Evolutionary conservation across 2,329 filamentous ascomycete genomes (phyloP), one percentile per base, ranked within the genome.

Genomic region (Pyrenophora graminea): DNA sequence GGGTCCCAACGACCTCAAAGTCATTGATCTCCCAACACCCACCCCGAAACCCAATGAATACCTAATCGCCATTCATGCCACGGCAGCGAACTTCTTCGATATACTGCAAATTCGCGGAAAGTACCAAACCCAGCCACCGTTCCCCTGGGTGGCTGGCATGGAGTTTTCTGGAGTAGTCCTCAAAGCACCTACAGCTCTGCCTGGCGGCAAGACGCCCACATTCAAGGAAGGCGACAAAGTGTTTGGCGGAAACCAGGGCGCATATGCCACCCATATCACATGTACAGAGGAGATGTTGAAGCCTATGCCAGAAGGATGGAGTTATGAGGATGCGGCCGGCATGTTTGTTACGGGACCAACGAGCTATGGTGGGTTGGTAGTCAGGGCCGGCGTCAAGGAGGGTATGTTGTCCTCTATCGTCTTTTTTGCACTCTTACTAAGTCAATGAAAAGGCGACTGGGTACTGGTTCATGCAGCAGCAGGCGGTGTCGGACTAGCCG

Each of bases 81-180:
- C 89, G 0, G 93, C 91, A 17, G 90, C 90, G 66, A 97, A 97
- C 78, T 97, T 97, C 82, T 97, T 97, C 79, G 93, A 97, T 73
- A 88, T 96, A 51, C 85, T 97, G 47, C 93, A 97, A 71, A 91
- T 97, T 68, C 88, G 91, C 68, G 93, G 93, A 49, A 96, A 95
- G 83, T 97, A 97, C 76, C 93, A 97, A 71, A 83, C 90, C 70
- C 92, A 97, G 66, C 91, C 91, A 0, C 85, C 88, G 0, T 86
- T 97, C 41, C 92, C 92, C 27, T 96, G 92, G 91, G 77, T 93
- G 42, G 85, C 90, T 0, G 93, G 93, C 54, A 84, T 84, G 67
- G 93, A 97, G 71, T 97, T 97, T 77, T 85, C 90, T 19, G 93
- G 93, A 58, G 80, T 85, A 4, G 79, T 97, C 60, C 72, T 92